phyloP scores from a whole-genome alignment of 768 basidiomycete genomes.

The Clitopilus hobsonii region DNA sequence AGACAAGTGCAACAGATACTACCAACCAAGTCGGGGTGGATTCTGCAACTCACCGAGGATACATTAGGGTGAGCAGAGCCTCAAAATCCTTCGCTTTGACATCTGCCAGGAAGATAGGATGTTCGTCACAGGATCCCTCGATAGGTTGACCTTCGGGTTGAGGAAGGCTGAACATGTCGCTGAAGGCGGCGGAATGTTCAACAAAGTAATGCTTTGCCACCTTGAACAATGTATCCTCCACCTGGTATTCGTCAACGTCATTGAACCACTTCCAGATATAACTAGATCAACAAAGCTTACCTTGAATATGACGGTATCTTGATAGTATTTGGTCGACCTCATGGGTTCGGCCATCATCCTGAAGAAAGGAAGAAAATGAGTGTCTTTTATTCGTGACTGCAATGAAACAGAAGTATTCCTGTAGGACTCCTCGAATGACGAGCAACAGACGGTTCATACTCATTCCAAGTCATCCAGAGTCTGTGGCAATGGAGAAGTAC shows the following conservation, averaged over 20 bases:
- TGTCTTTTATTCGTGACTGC: no score
- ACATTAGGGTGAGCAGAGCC: conserved; percentile 9
- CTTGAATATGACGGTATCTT: background rate
- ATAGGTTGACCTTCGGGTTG: background rate
- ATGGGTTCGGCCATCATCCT: background rate
- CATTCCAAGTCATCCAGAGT: no score
- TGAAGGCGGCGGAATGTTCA: conserved; percentile 9
- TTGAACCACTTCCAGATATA: background rate
- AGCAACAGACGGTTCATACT: no score
- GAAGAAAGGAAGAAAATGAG: no score
- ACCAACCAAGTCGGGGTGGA: no score
- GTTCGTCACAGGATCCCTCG: conserved; percentile 7
- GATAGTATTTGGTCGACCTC: background rate
- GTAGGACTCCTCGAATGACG: no score
- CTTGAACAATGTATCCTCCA: conserved; percentile 14
- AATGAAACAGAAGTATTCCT: no score
- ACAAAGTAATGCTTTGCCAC: conserved; percentile 8
- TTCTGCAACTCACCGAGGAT: conserved; percentile 12
- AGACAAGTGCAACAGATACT: no score
- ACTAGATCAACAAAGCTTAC: background rate
- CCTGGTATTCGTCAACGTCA: conserved; percentile 1
- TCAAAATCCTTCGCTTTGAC: conserved; percentile 12
- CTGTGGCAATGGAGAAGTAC: no score
- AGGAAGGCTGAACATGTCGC: conserved; percentile 12
- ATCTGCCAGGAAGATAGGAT: conserved; percentile 7